These are phyloP conservation scores for Neocallimastix lanati DNA, from an alignment of 192 early-diverging fungal species.

Conservation along the genomic window DNA sequence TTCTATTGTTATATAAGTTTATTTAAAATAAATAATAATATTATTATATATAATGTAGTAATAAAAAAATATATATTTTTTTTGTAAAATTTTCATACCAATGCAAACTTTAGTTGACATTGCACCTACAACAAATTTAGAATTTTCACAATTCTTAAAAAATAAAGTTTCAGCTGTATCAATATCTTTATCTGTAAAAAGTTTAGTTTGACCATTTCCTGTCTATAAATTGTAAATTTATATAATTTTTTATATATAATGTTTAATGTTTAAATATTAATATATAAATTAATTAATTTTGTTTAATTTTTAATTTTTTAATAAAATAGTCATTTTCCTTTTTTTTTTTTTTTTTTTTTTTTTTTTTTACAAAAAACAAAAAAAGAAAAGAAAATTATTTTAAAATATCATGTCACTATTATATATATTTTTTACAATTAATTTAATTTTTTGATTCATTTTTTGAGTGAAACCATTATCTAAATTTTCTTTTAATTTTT, in stretches of 20 bases:
- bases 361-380: too few species aligned
- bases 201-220: neutral
- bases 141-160: neutral
- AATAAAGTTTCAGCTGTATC: neutral
- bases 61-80: too few species aligned
- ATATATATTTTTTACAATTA: neutral
- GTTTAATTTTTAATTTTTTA: too few species aligned
- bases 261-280: too few species aligned
- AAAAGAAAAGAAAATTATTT: too few species aligned
- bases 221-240: neutral
- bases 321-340: too few species aligned
- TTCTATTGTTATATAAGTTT: neutral
- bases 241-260: too few species aligned
- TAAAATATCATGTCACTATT: too few species aligned
- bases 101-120: neutral
- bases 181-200: neutral
- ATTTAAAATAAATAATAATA: too few species aligned
- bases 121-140: neutral
- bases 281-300: too few species aligned
- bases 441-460: neutral
- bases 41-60: too few species aligned
- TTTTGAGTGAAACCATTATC: neutral
- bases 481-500: neutral
- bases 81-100: neutral
- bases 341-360: too few species aligned